Conservation (phyloP, 2,329 filamentous ascomycete species). For the Apiospora sp. region DNA sequence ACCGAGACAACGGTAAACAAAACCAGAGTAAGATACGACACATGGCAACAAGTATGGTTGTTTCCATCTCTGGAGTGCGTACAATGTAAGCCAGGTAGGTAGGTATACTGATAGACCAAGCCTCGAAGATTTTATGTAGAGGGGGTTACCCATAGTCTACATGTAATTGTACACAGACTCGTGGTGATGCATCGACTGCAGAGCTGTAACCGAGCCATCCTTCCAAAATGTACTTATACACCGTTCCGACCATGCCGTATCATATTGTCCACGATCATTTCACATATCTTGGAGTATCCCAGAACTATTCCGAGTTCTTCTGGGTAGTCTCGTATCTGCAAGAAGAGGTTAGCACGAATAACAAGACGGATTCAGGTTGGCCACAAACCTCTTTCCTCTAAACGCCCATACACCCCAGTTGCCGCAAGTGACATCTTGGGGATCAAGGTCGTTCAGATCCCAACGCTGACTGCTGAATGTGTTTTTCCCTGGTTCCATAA, state of each 20-base stretch:
- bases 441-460: slow-evolving; percentile 96
- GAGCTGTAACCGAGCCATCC: neutral
- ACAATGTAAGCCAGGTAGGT: neutral
- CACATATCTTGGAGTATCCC: neutral
- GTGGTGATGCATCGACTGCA: slow-evolving; percentile 7
- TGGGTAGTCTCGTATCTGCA: slow-evolving; percentile 69
- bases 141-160: neutral
- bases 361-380: neutral
- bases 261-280: neutral
- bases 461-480: slow-evolving; percentile 91
- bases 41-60: too few relatives aligned
- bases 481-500: slow-evolving; percentile 94
- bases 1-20: too few relatives aligned
- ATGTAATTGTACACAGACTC: neutral
- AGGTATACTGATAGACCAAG: neutral
- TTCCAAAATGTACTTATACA: slow-evolving; percentile 12
- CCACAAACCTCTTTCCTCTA: slow-evolving; percentile 87
- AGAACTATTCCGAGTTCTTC: slow-evolving; percentile 50
- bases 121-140: neutral
- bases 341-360: slow-evolving; percentile 42
- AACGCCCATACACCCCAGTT: slow-evolving; percentile 99
- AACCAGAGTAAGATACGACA: too few relatives aligned
- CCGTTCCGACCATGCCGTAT: neutral
- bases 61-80: neutral
- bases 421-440: slow-evolving; percentile 90